Base-by-base conservation (phyloP, 345 rosid genomes). In the Arabidopsis arenosa region DNA sequence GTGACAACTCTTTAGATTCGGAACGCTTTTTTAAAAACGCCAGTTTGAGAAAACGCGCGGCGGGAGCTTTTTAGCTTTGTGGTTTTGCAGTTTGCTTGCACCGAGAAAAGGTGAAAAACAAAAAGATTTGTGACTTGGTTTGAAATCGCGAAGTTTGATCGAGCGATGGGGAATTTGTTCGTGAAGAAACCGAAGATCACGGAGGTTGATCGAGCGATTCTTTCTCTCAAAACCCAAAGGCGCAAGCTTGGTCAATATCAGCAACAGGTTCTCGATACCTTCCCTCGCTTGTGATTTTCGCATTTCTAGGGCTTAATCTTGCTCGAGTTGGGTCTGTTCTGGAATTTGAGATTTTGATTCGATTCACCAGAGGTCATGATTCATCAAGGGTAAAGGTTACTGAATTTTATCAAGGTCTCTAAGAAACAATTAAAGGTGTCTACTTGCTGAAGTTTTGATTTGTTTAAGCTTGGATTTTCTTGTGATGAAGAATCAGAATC, bases 111-210 rank as follows among this genome's bases (percentile, higher is more conserved):
- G 13, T 26, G 32, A 0, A 17, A 21, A 60, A 12, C 9, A 37
- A 23, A 30, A 44, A 33, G 10, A n/a, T 43, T 44, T 65, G 54
- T 23, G 80, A 70, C 55, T 70, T 56, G 1, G 76, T 49, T 64
- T 77, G 80, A 64, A 57, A 56, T 56, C 51, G 51, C 30, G 40
- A 30, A 75, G 18, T n/a, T n/a, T n/a, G n/a, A n/a, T n/a, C n/a
- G n/a, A n/a, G 32, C 49, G 55, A 92, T 95, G 96, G 98, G 99
- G 74, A 95, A 95, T 76, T 11, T 95, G 69, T 88, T 92, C 64
- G 98, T 85, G 84, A 95, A 95, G 91, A 95, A 86, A 82, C 97
- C 98, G 6, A 90, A 95, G 85, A 86, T 95, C 83, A 90, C 97
- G 5, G 96, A 92, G 9, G 93, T 95, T 14, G 99, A 95, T 82